Percentiles rank a stretch among this genome's conserved stretches.
phyloP scores from a whole-genome alignment of 257 asterid genomes.

The Linaria vulgaris region DNA sequence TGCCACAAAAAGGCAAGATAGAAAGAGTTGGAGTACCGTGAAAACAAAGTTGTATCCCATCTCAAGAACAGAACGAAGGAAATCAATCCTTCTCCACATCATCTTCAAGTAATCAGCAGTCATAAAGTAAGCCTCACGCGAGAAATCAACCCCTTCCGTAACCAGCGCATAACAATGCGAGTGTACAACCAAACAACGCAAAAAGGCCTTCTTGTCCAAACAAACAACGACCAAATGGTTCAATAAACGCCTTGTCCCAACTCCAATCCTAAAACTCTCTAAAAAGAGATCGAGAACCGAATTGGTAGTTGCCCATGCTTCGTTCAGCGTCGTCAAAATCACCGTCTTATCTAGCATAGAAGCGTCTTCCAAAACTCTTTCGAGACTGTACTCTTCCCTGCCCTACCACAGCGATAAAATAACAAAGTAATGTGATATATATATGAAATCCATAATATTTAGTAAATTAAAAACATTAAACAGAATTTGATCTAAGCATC shows the following conservation, averaged over 20 bases:
- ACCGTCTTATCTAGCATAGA: constrained; percentile 44
- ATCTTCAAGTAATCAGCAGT: constrained; percentile 59
- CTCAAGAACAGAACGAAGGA: constrained; percentile 60
- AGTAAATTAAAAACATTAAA: too few species aligned
- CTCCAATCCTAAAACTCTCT: constrained; percentile 49
- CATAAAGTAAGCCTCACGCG: constrained; percentile 71
- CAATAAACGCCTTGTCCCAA: constrained; percentile 36
- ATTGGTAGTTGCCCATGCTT: constrained; percentile 51
- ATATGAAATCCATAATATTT: too few species aligned
- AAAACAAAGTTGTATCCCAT: constrained; percentile 68
- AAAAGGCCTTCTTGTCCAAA: constrained; percentile 44
- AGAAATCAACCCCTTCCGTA: constrained; percentile 54
- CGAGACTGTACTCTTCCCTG: constrained; percentile 39
- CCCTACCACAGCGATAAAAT: constrained; percentile 39
- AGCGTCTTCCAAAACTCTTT: constrained; percentile 41
- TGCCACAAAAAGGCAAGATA: constrained; percentile 7
- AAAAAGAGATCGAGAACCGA: constrained; percentile 46
- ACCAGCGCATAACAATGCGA: constrained; percentile 58
- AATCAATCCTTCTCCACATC: constrained; percentile 79
- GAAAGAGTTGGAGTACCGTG: constrained; percentile 47
- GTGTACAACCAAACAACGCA: constrained; percentile 41
- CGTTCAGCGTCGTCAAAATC: constrained; percentile 45
- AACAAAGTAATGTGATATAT: neutral
- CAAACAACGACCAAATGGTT: constrained; percentile 45
- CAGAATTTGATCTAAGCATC: too few species aligned